Evolutionary conservation across 1,284 basidiomycete genomes (phyloP).

Genomic region (Moesziomyces parantarcticus): DNA sequence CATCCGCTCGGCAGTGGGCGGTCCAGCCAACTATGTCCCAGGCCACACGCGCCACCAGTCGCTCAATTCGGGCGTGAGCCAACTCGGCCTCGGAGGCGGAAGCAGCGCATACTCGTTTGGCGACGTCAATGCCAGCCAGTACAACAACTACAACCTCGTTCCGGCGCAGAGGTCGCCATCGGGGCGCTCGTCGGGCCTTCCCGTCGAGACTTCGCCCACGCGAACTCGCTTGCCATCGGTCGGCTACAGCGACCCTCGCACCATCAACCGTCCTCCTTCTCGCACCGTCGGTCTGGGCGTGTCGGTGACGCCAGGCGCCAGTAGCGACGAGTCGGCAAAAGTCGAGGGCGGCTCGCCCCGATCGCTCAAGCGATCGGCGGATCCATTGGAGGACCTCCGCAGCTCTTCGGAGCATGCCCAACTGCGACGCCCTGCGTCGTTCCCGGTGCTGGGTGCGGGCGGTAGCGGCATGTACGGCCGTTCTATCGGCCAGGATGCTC

Average conservation of each 20-base stretch:
- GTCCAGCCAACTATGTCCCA: constrained; percentile 19
- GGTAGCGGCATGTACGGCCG: constrained; percentile 33
- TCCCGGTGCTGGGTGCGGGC: constrained; percentile 41
- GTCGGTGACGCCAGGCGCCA: constrained; percentile 17
- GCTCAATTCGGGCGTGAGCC: constrained; percentile 37
- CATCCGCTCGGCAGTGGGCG: constrained; percentile 5
- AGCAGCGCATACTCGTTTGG: constrained; percentile 32
- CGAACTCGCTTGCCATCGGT: constrained; percentile 41
- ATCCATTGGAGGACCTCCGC: constrained; percentile 38
- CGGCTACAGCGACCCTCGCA: constrained; percentile 36
- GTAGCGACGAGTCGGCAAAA: constrained; percentile 37
- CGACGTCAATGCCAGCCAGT: constrained; percentile 29
- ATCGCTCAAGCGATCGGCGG: constrained; percentile 47
- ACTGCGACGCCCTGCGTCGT: constrained; percentile 43
- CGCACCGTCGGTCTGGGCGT: constrained; percentile 41
- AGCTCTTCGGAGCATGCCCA: constrained; percentile 32
- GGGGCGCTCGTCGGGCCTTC: constrained; percentile 19
- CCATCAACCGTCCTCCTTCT: constrained; percentile 22
- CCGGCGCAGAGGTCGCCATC: constrained; percentile 34
- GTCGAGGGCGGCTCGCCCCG: constrained; percentile 33
- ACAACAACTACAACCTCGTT: constrained; percentile 48
- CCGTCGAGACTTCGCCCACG: constrained; percentile 35
- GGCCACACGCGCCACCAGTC: constrained; percentile 41
- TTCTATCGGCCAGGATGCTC: constrained; percentile 28
- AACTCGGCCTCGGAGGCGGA: constrained; percentile 30